Percentiles rank a stretch among this genome's conserved stretches.
These are phyloP conservation scores for Fusarium sp. DNA, from an alignment of 2,329 filamentous ascomycete genomes.

Conservation along the genomic window DNA sequence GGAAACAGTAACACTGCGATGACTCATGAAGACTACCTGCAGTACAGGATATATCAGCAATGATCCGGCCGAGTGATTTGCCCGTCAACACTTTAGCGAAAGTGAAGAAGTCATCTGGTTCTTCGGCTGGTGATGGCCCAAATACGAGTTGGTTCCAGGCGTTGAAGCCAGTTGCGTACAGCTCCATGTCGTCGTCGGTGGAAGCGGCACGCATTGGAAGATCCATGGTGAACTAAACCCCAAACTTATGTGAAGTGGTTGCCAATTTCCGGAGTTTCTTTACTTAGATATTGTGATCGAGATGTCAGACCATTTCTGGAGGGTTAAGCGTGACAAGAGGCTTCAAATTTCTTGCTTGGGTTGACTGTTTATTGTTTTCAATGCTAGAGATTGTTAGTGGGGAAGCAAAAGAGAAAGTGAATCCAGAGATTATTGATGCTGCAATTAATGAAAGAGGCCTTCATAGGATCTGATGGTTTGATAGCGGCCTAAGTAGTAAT, in stretches of 20 bases:
- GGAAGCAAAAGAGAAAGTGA: too few species aligned
- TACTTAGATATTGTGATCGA: not conserved
- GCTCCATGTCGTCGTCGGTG: conserved; percentile 56
- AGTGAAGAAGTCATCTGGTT: conserved; percentile 62
- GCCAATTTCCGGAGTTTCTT: not conserved
- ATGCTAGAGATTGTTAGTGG: too few species aligned
- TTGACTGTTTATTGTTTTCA: too few species aligned
- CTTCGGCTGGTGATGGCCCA: conserved; percentile 33
- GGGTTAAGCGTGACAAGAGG: too few species aligned
- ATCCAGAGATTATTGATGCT: not conserved
- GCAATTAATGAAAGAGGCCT: not conserved
- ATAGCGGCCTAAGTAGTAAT: not conserved
- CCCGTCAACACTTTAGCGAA: conserved; percentile 63
- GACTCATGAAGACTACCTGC: conserved; percentile 55
- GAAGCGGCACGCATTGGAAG: conserved; percentile 20
- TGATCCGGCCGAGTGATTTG: conserved; percentile 54
- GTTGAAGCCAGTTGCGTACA: conserved; percentile 72
- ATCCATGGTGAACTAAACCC: conserved; percentile 4
- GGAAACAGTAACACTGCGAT: too few species aligned
- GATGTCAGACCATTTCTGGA: too few species aligned
- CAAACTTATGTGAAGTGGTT: not conserved
- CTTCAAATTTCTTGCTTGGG: too few species aligned
- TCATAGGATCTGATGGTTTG: not conserved
- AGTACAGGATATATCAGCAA: conserved; percentile 61
- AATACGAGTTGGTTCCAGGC: conserved; percentile 70